Percentiles rank a stretch among this genome's conserved stretches.
Evolutionary conservation across 352 stramenopile species (phyloP).

Genomic region (Phytophthora agathidicida): DNA sequence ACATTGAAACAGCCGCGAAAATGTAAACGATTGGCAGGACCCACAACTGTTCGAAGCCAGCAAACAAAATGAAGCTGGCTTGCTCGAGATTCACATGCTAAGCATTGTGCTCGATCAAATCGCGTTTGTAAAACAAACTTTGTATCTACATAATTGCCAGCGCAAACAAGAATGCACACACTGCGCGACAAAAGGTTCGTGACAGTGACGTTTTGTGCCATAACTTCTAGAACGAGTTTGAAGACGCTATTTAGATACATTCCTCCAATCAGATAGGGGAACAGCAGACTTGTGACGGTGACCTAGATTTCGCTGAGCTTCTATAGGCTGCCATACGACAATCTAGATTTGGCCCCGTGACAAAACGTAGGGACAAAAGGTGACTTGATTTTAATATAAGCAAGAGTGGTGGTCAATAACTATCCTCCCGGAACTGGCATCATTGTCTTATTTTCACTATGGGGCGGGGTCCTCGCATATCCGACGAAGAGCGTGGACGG

Average conservation of each 20-base stretch:
- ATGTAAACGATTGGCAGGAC: neutral
- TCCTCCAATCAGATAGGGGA: neutral
- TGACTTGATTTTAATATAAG: slow-evolving; percentile 8
- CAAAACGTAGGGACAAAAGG: slow-evolving; percentile 9
- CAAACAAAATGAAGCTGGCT: too few relatives aligned
- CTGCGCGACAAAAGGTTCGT: slow-evolving; percentile 5
- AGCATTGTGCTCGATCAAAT: too few relatives aligned
- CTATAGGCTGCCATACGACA: slow-evolving; percentile 8
- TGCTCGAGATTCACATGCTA: too few relatives aligned
- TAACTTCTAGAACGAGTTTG: slow-evolving; percentile 8
- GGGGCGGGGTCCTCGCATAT: neutral
- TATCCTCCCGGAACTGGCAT: neutral
- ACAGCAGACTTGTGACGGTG: neutral
- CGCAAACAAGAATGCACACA: too few relatives aligned
- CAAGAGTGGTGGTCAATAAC: neutral
- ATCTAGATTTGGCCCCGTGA: neutral
- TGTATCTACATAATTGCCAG: too few relatives aligned
- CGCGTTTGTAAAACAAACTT: too few relatives aligned
- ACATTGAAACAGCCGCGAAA: slow-evolving; percentile 5
- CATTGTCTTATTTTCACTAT: slow-evolving; percentile 7
- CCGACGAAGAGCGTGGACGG: slow-evolving; percentile 4
- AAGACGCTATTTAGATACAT: slow-evolving; percentile 4
- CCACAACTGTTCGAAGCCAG: too few relatives aligned
- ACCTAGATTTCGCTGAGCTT: neutral
- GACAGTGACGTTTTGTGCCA: neutral